Evolutionary conservation across 106 monocot genomes (phyloP), one percentile per base, ranked within the genome.

Genomic region (Narthecium ossifragum): DNA sequence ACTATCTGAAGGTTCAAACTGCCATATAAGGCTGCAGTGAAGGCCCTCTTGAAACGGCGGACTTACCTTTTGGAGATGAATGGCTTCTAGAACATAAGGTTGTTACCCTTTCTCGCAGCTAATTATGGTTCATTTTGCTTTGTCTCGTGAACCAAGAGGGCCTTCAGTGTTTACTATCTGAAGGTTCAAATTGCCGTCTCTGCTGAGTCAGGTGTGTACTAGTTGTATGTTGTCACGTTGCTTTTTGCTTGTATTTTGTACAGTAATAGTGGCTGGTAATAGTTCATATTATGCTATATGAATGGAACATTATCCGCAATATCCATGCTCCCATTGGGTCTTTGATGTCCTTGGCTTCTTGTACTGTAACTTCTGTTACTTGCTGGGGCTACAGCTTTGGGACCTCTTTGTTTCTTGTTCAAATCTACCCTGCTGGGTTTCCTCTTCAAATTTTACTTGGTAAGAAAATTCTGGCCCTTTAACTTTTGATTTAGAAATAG

Each of bases 11-110:
- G 81, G 66, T 90, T 90, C 53, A 85, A 90, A 43, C 85, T 74
- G 3, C 75, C 89, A n/a, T 81, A 75, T 56, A 76, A 59, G 57
- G 59, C 59, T 25, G 81, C 78, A 6, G 89, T 65, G 61, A 85
- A 78, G 51, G 65, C 81, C 29, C 70, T 90, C 41, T 13, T 75
- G 47, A 85, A 85, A 63, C 60, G 85, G 20, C 68, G 75, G 7
- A 85, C 85, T 29, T 90, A 90, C 21, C 78, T 90, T 18, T 53
- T 90, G 59, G 89, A 90, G 66, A 90, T 90, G 89, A 90, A 90
- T 70, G 85, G 89, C 26, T 90, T 90, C 64, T 90, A 87, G 78
- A 21, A 17, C n/a, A 14, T 39, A 1, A 25, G 5, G 37, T 31
- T 6, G 31, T n/a, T 37, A 13, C 5, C 4, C 13, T 9, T 53